These are phyloP conservation scores for Colletotrichum limetticola DNA, from an alignment of 2,329 filamentous ascomycete genomes.

Conservation along the genomic window DNA sequence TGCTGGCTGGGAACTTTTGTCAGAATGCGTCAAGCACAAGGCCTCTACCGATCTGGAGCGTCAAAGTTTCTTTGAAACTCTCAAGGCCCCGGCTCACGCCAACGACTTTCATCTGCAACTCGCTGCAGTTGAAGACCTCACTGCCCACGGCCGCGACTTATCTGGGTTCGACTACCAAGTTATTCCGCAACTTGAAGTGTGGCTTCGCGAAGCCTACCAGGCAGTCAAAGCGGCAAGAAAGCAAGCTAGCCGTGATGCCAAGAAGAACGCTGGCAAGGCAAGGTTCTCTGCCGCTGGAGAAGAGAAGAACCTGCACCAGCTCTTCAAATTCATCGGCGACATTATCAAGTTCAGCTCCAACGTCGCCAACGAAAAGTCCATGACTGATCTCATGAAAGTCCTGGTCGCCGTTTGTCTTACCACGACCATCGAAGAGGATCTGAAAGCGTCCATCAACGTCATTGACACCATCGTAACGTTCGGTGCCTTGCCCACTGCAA, in stretches of 20 bases:
- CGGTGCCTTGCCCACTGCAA: constrained; percentile 72
- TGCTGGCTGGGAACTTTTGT: constrained; percentile 74
- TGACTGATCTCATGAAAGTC: constrained; percentile 69
- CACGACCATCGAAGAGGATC: constrained; percentile 72
- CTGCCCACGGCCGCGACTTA: constrained; percentile 69
- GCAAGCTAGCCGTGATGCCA: constrained; percentile 53
- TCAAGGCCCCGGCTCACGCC: constrained; percentile 64
- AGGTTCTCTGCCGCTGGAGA: constrained; percentile 57
- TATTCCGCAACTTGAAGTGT: constrained; percentile 69
- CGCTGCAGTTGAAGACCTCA: constrained; percentile 70
- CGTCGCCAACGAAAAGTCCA: constrained; percentile 70
- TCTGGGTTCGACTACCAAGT: constrained; percentile 76
- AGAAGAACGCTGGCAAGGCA: constrained; percentile 50
- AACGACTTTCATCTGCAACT: constrained; percentile 76
- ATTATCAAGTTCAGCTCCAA: constrained; percentile 82
- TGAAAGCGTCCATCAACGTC: constrained; percentile 74
- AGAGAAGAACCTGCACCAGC: constrained; percentile 69
- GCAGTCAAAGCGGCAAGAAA: constrained; percentile 63
- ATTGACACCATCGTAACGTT: constrained; percentile 79
- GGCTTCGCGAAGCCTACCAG: constrained; percentile 68
- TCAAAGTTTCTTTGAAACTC: constrained; percentile 71
- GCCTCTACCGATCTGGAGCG: constrained; percentile 74
- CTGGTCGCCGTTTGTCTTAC: constrained; percentile 75
- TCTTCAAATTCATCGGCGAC: constrained; percentile 74
- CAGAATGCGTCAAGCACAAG: constrained; percentile 71